Percentiles rank a stretch among this genome's conserved stretches.
Conservation (phyloP, 768 basidiomycete genomes). For the Suillus subalutaceus region DNA sequence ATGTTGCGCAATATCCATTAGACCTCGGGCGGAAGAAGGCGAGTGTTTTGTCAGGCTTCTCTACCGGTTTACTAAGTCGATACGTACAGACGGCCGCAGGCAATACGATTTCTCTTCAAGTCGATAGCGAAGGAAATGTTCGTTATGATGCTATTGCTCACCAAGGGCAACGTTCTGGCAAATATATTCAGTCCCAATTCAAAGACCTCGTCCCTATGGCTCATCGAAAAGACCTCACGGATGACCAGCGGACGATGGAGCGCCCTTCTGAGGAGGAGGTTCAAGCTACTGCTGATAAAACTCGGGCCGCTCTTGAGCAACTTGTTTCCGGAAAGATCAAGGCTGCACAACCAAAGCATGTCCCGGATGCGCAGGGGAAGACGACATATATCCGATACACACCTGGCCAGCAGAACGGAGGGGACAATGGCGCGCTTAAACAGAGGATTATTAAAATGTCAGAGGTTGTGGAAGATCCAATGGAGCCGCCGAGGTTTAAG, state of each 20-base stretch:
- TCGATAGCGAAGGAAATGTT: slow-evolving; percentile 95
- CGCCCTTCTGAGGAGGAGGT: slow-evolving; percentile 94
- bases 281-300: slow-evolving; percentile 87
- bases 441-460: slow-evolving; percentile 99
- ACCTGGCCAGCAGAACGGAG: slow-evolving; percentile 83
- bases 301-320: slow-evolving; percentile 89
- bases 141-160: slow-evolving; percentile 97
- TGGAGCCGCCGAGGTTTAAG: slow-evolving; percentile 97
- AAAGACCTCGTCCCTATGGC: slow-evolving; percentile 95
- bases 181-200: slow-evolving; percentile 91
- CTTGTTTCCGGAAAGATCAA: slow-evolving; percentile 96
- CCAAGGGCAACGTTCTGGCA: slow-evolving; percentile 89
- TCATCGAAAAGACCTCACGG: slow-evolving; percentile 85
- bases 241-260: slow-evolving; percentile 77
- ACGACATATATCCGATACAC: slow-evolving; percentile 95
- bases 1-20: slow-evolving; percentile 95
- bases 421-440: slow-evolving; percentile 61
- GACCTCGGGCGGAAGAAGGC: slow-evolving; percentile 97
- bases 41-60: slow-evolving; percentile 22
- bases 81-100: slow-evolving; percentile 76
- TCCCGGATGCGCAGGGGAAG: slow-evolving; percentile 82
- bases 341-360: slow-evolving; percentile 95
- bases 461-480: slow-evolving; percentile 94
- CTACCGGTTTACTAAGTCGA: neutral
- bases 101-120: slow-evolving; percentile 95